Evolutionary conservation across 192 early-diverging fungal species (phyloP), one percentile per base, ranked within the genome.

Genomic region (Backusella tarrabulga): DNA sequence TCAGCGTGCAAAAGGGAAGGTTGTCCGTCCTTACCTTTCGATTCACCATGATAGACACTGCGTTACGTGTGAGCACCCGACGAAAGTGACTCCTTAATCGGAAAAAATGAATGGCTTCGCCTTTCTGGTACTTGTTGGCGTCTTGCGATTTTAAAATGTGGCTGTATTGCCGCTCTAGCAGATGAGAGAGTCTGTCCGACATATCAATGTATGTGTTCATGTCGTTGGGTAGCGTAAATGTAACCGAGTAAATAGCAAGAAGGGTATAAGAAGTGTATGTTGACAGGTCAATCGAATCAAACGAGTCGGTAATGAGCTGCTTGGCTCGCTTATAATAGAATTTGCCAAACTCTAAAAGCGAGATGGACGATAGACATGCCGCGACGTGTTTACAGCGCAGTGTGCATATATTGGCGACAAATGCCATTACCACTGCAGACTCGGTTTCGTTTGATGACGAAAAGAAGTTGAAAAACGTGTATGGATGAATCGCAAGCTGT

Each of bases 401-500:
- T 32, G 75, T 63, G 34, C 75, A 76, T 21, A 76, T 68, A 6
- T 36, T 46, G 3, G 75, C 75, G 21, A 41, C 67, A 17, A 76
- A 21, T 9, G 75, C 63, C 63, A 68, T 67, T 0, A 50, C 26
- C 3, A 38, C 32, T 8, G 60, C 40, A 23, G 36, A 68, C 3
- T 63, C 56, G 14, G 50, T 35, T 12, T 63, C 56, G 26, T 63
- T 50, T 50, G 46, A 50, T n/a, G 46, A 63, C 29, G 56, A 12
- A 44, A 76, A 17, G 6, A 56, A 36, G n/a, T 42, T 38, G 23
- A 68, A 21, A 50, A 76, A 76, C 4, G 75, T 76, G 19, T 67
- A 67, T 14, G 46, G 17, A 50, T 76, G 75, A 21, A 76, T 76
- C 8, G 66, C 63, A 19, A 76, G 29, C 17, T 76, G 75, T 66